Percentiles rank a stretch among this genome's conserved stretches.
phyloP scores from a whole-genome alignment of 2,329 filamentous ascomycete genomes.

The Neobulgaria alba region DNA sequence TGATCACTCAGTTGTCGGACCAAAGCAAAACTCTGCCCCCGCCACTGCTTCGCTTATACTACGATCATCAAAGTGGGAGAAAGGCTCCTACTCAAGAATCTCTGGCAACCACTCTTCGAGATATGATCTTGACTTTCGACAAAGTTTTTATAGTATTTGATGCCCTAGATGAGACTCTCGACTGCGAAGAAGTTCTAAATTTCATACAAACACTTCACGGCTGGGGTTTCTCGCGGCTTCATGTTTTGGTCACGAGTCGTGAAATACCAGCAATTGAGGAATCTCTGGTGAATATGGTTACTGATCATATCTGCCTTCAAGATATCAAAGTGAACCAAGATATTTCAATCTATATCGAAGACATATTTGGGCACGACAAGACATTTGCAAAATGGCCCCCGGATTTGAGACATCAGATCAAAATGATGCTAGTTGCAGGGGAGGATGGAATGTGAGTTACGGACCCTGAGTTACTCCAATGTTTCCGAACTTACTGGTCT shows the following conservation, averaged over 20 bases:
- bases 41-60: conserved; percentile 27
- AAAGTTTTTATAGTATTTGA: conserved; percentile 32
- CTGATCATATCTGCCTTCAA: conserved; percentile 14
- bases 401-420: conserved; percentile 23
- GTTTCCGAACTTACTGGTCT: neutral
- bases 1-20: neutral
- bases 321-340: conserved; percentile 17
- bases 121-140: conserved; percentile 21
- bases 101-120: conserved; percentile 7
- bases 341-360: conserved; percentile 24
- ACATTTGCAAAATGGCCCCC: conserved; percentile 21
- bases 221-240: conserved; percentile 3
- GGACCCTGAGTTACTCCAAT: too few species aligned
- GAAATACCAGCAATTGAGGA: conserved; percentile 29
- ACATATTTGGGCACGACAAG: conserved; percentile 19
- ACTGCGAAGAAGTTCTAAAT: conserved; percentile 22
- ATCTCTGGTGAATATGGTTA: conserved; percentile 15
- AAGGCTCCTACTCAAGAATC: conserved; percentile 6
- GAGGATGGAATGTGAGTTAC: conserved; percentile 29
- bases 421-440: conserved; percentile 19
- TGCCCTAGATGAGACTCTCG: conserved; percentile 31
- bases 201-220: conserved; percentile 6
- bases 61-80: conserved; percentile 1
- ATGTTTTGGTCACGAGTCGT: conserved; percentile 28
- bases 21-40: conserved; percentile 27